A percentile compares a stretch with the other conserved stretches of the same genome.
phyloP scores from a whole-genome alignment of 2,329 filamentous ascomycete genomes.

The Hysterium pulicare region DNA sequence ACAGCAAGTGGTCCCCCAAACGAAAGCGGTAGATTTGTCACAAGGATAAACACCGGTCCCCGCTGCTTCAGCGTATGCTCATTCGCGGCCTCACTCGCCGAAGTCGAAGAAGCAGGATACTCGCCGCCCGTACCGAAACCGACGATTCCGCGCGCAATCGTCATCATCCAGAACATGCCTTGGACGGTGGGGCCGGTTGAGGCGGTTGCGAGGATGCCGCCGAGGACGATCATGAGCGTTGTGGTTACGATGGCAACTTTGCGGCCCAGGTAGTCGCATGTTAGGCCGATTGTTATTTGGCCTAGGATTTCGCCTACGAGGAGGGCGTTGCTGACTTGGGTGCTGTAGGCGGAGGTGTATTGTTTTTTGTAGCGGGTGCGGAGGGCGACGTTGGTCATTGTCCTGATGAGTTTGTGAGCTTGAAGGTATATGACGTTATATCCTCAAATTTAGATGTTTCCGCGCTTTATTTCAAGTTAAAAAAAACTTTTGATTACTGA shows the following conservation, averaged over 20 bases:
- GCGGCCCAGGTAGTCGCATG: conserved; percentile 31
- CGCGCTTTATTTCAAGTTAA: no score
- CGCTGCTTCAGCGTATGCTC: conserved; percentile 48
- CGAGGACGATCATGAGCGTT: conserved; percentile 29
- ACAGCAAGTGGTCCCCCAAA: conserved; percentile 52
- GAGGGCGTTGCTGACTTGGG: background rate
- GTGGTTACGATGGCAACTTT: conserved; percentile 33
- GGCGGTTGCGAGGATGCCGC: conserved; percentile 29
- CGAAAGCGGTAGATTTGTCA: conserved; percentile 50
- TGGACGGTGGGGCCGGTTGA: conserved; percentile 22
- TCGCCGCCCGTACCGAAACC: conserved; percentile 47
- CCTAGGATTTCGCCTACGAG: conserved; percentile 16
- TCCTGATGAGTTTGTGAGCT: background rate
- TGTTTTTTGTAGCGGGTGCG: background rate
- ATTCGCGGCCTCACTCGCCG: conserved; percentile 54
- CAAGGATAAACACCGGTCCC: conserved; percentile 57
- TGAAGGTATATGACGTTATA: background rate
- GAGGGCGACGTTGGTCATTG: background rate
- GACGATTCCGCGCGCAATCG: conserved; percentile 44
- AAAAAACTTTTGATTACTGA: background rate
- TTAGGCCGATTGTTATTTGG: conserved; percentile 31
- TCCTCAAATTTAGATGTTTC: no score
- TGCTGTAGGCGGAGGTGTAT: background rate
- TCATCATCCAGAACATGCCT: conserved; percentile 43
- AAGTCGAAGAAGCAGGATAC: conserved; percentile 51